Evolutionary conservation across 768 basidiomycete genomes (phyloP).

Genomic region (Termitomyces sp.): DNA sequence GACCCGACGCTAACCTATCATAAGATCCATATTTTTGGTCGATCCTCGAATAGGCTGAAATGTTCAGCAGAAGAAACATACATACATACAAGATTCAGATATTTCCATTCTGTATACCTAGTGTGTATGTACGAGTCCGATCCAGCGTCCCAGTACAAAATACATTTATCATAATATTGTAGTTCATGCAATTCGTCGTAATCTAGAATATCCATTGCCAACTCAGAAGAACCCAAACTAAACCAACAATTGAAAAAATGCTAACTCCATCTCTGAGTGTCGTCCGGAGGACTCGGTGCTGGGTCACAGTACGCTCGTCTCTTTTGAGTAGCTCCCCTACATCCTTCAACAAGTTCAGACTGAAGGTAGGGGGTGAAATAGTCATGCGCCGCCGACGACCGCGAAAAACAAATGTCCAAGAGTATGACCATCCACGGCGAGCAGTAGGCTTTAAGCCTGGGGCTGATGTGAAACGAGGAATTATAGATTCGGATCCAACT

Average conservation of each 20-base stretch:
- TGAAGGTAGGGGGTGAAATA: constrained; percentile 36
- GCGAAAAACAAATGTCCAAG: constrained; percentile 52
- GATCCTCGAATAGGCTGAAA: not conserved
- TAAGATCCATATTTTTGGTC: too few relatives aligned
- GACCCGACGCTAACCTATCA: not conserved
- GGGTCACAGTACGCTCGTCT: constrained; percentile 11
- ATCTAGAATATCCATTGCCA: constrained; percentile 28
- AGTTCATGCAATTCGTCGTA: not conserved
- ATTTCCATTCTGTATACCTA: not conserved
- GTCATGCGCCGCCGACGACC: constrained; percentile 56
- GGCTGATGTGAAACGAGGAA: constrained; percentile 35
- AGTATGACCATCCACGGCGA: constrained; percentile 33
- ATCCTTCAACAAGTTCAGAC: constrained; percentile 14
- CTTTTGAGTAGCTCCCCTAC: constrained; percentile 11
- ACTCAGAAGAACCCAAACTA: constrained; percentile 34
- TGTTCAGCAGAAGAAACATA: too few relatives aligned
- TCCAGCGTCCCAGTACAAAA: constrained; percentile 1
- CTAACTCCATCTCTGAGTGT: constrained; percentile 36
- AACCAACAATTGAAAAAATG: constrained; percentile 33
- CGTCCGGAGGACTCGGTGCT: constrained; percentile 30
- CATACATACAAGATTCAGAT: not conserved
- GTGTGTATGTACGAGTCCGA: constrained; percentile 4
- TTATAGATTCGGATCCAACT: constrained; percentile 14
- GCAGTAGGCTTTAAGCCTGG: constrained; percentile 22
- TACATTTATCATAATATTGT: constrained; percentile 2